Evolutionary conservation across 169 alveolate genomes (phyloP), one percentile per base, ranked within the genome.

Genomic region (Eimeria necatrix): DNA sequence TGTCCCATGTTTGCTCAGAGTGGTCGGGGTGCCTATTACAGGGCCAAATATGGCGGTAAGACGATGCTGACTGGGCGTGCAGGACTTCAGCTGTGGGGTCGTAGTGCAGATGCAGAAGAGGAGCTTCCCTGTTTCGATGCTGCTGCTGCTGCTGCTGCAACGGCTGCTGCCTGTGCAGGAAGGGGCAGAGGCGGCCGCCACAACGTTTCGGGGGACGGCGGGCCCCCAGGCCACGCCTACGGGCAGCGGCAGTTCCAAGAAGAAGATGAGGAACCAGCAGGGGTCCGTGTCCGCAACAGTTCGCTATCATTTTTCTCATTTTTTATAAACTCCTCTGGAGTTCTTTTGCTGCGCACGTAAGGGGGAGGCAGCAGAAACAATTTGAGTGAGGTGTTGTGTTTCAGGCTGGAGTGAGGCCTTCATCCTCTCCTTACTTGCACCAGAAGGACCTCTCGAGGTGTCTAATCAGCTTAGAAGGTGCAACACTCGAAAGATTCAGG

Each of bases 1-100:
- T 22, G 52, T 74, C 41, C 41, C 41, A 32, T 74, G 20, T 53
- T 51, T 32, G 26, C 56, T 56, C 90, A 91, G 95, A 68, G 87
- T 20, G 95, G 95, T 18, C 95, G 95, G 8, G 95, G 95, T 56
- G 95, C 95, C 56, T 91, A 91, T 85, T 91, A 91, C 83, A 91
- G 76, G 83, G 95, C 95, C 26, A 64, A 73, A 59, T 91, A 91
- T 73, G 95, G 95, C 32, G 59, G 80, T 73, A 18, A n/a, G 85
- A 18, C 18, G 60, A 8, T 7, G 53, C 53, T 41, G 24, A 4
- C 26, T 74, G 8, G 24, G 85, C 85, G 41, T 49, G 85, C 10
- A n/a, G 85, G 9, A 32, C 3, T 32, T 32, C 41, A 32, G 41
- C 41, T 32, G 41, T 32, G 41, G 41, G 41, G 41, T 32, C 41